These are phyloP conservation scores for Boechera stricta DNA, from an alignment of 345 rosid genomes.

Conservation along the genomic window DNA sequence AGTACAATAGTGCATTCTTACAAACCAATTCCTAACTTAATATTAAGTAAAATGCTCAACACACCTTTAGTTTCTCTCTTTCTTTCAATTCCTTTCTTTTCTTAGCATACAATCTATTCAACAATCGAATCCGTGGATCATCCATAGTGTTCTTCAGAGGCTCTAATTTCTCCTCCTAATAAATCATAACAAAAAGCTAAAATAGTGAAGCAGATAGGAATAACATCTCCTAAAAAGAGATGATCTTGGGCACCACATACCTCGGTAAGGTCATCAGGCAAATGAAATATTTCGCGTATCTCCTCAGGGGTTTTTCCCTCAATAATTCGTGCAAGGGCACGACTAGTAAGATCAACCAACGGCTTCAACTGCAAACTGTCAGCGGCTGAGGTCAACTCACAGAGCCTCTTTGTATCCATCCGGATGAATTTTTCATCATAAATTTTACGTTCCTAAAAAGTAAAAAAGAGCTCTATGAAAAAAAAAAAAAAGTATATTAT, in stretches of 20 bases:
- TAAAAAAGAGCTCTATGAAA: slow-evolving; percentile 23
- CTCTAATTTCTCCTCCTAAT: slow-evolving; percentile 93
- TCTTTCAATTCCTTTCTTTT: slow-evolving; percentile 90
- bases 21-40: slow-evolving; percentile 17
- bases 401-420: slow-evolving; percentile 88
- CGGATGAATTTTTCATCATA: slow-evolving; percentile 90
- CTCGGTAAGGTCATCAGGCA: slow-evolving; percentile 98
- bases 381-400: slow-evolving; percentile 97
- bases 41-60: not conserved
- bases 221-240: slow-evolving; percentile 25
- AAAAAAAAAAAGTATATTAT: slow-evolving; percentile 3
- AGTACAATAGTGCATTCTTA: not conserved
- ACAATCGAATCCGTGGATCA: slow-evolving; percentile 91
- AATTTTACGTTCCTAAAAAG: slow-evolving; percentile 72
- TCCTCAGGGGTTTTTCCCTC: slow-evolving; percentile 94
- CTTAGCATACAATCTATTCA: slow-evolving; percentile 88
- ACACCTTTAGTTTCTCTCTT: slow-evolving; percentile 77
- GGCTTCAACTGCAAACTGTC: slow-evolving; percentile 94
- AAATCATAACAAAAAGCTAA: slow-evolving; percentile 24
- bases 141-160: slow-evolving; percentile 81
- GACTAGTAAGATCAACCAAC: slow-evolving; percentile 92
- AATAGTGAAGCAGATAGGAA: slow-evolving; percentile 19
- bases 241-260: slow-evolving; percentile 52
- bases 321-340: slow-evolving; percentile 92
- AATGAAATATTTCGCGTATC: slow-evolving; percentile 93